Conservation (phyloP, 768 basidiomycete genomes). For the Megacollybia marginata region DNA sequence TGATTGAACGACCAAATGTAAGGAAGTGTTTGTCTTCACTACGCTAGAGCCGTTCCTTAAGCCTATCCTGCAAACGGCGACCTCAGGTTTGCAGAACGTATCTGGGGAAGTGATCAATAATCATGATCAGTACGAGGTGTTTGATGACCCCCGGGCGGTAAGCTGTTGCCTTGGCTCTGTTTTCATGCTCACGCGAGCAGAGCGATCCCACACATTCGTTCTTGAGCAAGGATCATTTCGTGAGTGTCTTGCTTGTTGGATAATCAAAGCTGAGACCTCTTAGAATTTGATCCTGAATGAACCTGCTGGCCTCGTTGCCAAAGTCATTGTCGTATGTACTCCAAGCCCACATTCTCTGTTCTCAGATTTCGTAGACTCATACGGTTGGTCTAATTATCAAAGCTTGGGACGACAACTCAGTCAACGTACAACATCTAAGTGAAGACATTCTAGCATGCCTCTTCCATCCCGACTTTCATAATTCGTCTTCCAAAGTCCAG, state of each 20-base stretch:
- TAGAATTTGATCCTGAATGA: constrained; percentile 78
- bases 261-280: constrained; percentile 1
- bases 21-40: constrained; percentile 70
- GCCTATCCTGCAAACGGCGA: constrained; percentile 69
- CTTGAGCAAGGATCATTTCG: constrained; percentile 86
- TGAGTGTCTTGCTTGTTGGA: constrained; percentile 26
- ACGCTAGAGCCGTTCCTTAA: constrained; percentile 85
- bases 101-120: constrained; percentile 75
- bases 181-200: constrained; percentile 26
- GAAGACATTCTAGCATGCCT: constrained; percentile 64
- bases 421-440: constrained; percentile 47
- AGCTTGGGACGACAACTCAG: constrained; percentile 72
- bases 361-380: constrained; percentile 33
- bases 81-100: constrained; percentile 48
- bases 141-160: constrained; percentile 75
- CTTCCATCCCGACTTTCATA: constrained; percentile 85
- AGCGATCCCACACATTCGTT: constrained; percentile 87
- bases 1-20: too few relatives aligned
- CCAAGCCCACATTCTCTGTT: neutral
- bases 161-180: constrained; percentile 15
- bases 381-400: constrained; percentile 63
- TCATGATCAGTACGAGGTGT: constrained; percentile 82
- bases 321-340: constrained; percentile 55
- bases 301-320: constrained; percentile 71
- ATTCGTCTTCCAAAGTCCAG: constrained; percentile 56